Evolutionary conservation across 2,329 filamentous ascomycete genomes (phyloP), one percentile per base, ranked within the genome.

Genomic region (Trichoderma koningiopsis): DNA sequence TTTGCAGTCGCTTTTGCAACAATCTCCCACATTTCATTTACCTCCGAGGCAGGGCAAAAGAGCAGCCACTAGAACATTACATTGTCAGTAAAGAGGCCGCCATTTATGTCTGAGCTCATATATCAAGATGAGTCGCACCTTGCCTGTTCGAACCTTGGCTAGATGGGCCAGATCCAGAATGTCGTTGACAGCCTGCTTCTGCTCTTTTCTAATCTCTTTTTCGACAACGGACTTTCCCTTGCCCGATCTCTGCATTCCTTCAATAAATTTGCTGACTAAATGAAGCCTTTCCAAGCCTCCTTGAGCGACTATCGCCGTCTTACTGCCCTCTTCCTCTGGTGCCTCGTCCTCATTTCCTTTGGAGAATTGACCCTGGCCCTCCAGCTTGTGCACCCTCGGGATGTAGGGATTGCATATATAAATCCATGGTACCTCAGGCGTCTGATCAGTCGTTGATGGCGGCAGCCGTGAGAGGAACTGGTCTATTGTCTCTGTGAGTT

Each of bases 391-490:
- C 19, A 79, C 79, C 5, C 79, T 78, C 4, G 77, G 75, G 70
- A 81, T 82, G 74, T 86, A 85, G 0, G 90, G 91, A 76, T 93
- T 93, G 64, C 85, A 86, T 53, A 92, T 86, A 81, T 86, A 93
- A 59, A 97, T 92, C 91, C 92, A 96, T 0, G 86, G 85, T 3
- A 85, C 83, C 0, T 80, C 73, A 0, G 74, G 74, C 1, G 77
- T 79, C 4, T 80, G 77, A 2, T 82, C 78, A 1, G 89, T 92
- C 1, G 85, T 90, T 4, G 85, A 84, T 0, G 93, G 92, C 0
- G 91, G 90, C 0, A 94, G 82, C 10, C 92, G 88, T 10, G 80
- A 70, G 2, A 96, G 79, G 73, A 97, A 96, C 0, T 86, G 84
- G 8, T 86, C 79, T 1, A 91, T 80, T 0, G 85, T 86, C 76